These are phyloP conservation scores for Nitzschia sp. DNA, from an alignment of 108 stramenopile species.

Conservation along the genomic window DNA sequence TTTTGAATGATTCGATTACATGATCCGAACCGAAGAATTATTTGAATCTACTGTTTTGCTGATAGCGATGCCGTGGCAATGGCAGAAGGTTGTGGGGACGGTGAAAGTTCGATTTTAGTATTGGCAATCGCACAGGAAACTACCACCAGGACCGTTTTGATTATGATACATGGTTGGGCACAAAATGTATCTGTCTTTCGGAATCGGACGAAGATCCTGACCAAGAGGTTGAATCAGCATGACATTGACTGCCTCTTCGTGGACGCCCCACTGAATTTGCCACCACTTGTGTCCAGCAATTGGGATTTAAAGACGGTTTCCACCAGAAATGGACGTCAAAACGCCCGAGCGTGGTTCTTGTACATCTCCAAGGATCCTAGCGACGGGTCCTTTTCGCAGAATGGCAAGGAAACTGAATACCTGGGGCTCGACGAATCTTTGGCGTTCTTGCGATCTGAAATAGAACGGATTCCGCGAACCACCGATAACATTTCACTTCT, in stretches of 20 bases:
- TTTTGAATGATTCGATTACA: no score
- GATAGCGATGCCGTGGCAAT: no score
- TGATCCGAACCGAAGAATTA: no score
- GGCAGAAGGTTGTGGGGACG: no score
- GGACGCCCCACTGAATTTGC: constrained; percentile 50
- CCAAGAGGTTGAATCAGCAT: constrained; percentile 41
- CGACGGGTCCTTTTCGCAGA: constrained; percentile 31
- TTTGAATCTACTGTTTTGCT: no score
- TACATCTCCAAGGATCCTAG: constrained; percentile 37
- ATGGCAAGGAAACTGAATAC: constrained; percentile 33
- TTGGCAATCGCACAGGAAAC: no score
- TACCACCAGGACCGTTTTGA: constrained; percentile 10
- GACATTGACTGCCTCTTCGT: constrained; percentile 52
- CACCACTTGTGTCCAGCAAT: constrained; percentile 7
- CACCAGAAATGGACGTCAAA: constrained; percentile 24
- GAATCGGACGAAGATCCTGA: constrained; percentile 36
- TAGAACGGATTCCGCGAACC: not conserved
- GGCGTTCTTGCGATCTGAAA: constrained; percentile 15
- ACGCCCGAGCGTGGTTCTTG: constrained; percentile 59
- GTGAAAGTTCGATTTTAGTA: no score
- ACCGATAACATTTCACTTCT: constrained; percentile 14
- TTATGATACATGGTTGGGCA: constrained; percentile 59
- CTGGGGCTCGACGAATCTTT: constrained; percentile 48
- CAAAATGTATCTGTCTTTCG: constrained; percentile 54
- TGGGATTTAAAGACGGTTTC: constrained; percentile 11